Evolutionary conservation across 352 stramenopile genomes (phyloP), one percentile per base, ranked within the genome.

Genomic region (Thraustotheca clavata): DNA sequence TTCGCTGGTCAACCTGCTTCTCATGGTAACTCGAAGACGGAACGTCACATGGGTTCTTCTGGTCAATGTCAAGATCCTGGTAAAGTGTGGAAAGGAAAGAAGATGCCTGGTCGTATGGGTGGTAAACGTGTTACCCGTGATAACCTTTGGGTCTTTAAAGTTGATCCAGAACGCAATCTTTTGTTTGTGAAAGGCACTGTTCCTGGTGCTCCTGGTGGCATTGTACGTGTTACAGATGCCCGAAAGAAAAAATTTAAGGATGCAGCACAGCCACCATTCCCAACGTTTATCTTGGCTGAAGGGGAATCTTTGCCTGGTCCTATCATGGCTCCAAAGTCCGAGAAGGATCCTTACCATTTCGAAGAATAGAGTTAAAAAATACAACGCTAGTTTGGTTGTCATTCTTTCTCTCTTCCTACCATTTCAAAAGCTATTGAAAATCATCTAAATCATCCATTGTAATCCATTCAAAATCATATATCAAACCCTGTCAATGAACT

Each of bases 11-110:
- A 98, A 76, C 87, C 87, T 11, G 97, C 97, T 9, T 97, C 91
- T 62, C 97, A 99, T 82, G 97, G 97, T 87, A 98, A 97, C 59
- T 98, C 93, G 59, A 96, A 98, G 75, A 96, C 94, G 60, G 91
- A 99, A 73, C 92, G 97, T 55, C 78, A 94, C 69, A 89, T 97
- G 73, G 97, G 97, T 22, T 98, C 91, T 29, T 98, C 94, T 29
- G 97, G 97, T n/a, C 88, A 97, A 71, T 98, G 96, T 80, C 95
- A 99, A 77, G 93, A 98, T 77, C 96, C 96, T 7, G 97, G 97
- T 60, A 92, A 96, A 68, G 97, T 99, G 8, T 99, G 98, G 70
- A 99, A 99, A 78, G 97, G 97, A 39, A 99, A 99, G 83, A 99
- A 99, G 76, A 99, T 99, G 97, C 86, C 97, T 33, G 97, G 97